Conservation (phyloP, 176 grass and related monocot species). For the Zoysia japonica region DNA sequence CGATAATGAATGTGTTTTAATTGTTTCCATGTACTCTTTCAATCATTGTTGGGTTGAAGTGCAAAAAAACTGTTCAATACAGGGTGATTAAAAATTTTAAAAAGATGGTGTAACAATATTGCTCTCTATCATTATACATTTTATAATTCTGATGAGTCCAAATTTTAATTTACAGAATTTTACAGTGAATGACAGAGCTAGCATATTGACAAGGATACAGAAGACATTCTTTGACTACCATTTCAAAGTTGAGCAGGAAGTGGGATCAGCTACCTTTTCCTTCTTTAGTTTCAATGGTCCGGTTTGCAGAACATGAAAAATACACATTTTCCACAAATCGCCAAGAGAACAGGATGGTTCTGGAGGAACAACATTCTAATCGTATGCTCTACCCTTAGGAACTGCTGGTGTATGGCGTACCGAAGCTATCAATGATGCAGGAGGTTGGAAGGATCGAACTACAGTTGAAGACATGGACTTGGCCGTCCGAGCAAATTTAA, state of each 20-base stretch:
- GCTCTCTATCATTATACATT: neutral
- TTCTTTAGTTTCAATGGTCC: neutral
- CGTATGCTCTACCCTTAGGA: neutral
- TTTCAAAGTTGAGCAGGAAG: neutral
- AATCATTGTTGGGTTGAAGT: neutral
- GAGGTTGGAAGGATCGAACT: conserved; percentile 32
- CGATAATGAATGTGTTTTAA: neutral
- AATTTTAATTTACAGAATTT: neutral
- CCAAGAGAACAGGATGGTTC: neutral
- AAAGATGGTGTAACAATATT: neutral
- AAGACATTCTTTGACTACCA: neutral
- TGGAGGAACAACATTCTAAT: neutral
- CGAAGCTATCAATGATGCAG: conserved; percentile 18
- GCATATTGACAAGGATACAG: neutral
- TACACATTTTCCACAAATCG: neutral
- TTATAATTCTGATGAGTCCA: neutral
- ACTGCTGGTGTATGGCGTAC: conserved; percentile 4
- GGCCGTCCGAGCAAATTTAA: conserved; percentile 27
- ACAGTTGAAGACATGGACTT: conserved; percentile 31
- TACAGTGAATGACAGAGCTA: neutral
- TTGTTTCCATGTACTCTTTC: neutral
- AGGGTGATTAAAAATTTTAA: neutral
- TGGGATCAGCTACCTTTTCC: neutral
- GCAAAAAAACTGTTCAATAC: neutral
- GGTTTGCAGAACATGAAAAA: neutral